Evolutionary conservation across 2,329 filamentous ascomycete species (phyloP).

Genomic region (Pyrenophora teres): DNA sequence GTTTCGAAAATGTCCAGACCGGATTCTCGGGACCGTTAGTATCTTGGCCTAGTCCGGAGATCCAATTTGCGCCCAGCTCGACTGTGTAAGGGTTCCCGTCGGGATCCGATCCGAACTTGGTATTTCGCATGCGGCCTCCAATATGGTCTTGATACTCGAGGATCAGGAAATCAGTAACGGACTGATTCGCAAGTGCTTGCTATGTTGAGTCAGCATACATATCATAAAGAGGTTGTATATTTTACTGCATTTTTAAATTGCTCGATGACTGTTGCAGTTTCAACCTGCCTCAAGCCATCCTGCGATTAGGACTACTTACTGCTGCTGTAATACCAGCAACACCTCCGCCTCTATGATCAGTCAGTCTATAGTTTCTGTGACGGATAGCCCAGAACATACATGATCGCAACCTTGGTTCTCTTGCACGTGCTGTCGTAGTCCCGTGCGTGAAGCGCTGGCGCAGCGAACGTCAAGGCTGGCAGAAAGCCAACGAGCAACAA

Average conservation of each 20-base stretch:
- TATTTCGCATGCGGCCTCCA: slow-evolving; percentile 65
- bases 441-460: slow-evolving; percentile 17
- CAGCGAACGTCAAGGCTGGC: slow-evolving; percentile 17
- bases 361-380: slow-evolving; percentile 4
- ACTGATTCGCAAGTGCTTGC: slow-evolving; percentile 66
- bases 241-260: too few species aligned
- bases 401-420: slow-evolving; percentile 40
- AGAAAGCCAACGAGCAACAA: slow-evolving; percentile 11
- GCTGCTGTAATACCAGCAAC: slow-evolving; percentile 68
- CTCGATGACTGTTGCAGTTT: too few species aligned
- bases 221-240: not conserved
- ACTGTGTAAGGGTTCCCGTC: slow-evolving; percentile 61
- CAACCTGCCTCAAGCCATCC: too few species aligned
- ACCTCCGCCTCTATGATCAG: slow-evolving; percentile 56
- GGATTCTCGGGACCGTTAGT: slow-evolving; percentile 58
- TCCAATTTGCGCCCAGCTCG: slow-evolving; percentile 72
- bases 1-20: slow-evolving; percentile 65
- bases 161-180: slow-evolving; percentile 67
- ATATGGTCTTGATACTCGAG: slow-evolving; percentile 66
- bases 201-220: slow-evolving; percentile 16
- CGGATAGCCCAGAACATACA: slow-evolving; percentile 21
- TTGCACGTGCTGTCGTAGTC: slow-evolving; percentile 33
- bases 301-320: slow-evolving; percentile 35
- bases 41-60: slow-evolving; percentile 52
- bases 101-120: slow-evolving; percentile 58